Evolutionary conservation across 306 rosid species (phyloP).

Genomic region (barrel medic (Medicago truncatula)): MtrunA17r5.0-ANR NC_053044.1:32437501-32438000

Average conservation of each 20-base stretch:
- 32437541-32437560: conserved; percentile 5
- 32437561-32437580: background rate
- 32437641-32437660: conserved; percentile 39
- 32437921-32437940: conserved; percentile 28
- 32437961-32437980: conserved; percentile 17
- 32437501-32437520: conserved; percentile 55
- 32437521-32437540: conserved; percentile 40
- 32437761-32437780: background rate
- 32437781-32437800: conserved; percentile 9
- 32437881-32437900: conserved; percentile 37
- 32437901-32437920: conserved; percentile 23
- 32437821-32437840: conserved; percentile 25
- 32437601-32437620: conserved; percentile 38
- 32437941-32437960: conserved; percentile 28
- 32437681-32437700: too few relatives aligned
- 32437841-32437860: conserved; percentile 35
- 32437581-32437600: conserved; percentile 48
- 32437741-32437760: background rate
- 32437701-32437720: too few relatives aligned
- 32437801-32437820: conserved; percentile 11
- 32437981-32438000: conserved; percentile 12
- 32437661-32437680: conserved; percentile 20
- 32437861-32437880: conserved; percentile 19
- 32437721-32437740: background rate
- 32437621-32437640: conserved; percentile 6